phyloP scores from a whole-genome alignment of 441 rosid genomes.

The Brassica balearica region DNA sequence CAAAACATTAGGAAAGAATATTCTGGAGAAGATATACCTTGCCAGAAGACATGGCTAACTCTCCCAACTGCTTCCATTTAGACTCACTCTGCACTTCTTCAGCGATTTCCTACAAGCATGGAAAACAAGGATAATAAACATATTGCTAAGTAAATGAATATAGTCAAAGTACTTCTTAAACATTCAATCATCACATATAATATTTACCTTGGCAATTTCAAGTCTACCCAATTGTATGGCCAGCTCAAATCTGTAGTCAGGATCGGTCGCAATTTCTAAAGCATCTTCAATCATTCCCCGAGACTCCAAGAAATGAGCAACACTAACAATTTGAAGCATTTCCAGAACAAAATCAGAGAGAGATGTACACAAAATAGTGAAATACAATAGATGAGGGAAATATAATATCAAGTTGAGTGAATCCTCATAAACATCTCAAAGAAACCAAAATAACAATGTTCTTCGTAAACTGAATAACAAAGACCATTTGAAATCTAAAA shows the following conservation, averaged over 20 bases:
- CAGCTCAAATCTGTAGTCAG: conserved; percentile 95
- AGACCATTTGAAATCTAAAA: background rate
- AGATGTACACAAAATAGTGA: background rate
- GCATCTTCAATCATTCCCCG: conserved; percentile 98
- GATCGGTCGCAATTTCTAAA: conserved; percentile 92
- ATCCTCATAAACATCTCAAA: conserved; percentile 11
- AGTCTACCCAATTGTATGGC: conserved; percentile 96
- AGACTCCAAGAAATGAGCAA: conserved; percentile 97
- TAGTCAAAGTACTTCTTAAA: background rate
- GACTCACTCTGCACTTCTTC: conserved; percentile 83
- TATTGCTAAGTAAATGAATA: background rate
- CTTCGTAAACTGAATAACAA: background rate
- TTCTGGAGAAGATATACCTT: conserved; percentile 55
- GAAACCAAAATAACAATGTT: background rate
- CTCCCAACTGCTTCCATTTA: conserved; percentile 98
- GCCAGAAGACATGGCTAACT: conserved; percentile 95
- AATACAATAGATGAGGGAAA: background rate
- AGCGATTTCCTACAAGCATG: conserved; percentile 75
- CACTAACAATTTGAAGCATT: conserved; percentile 56
- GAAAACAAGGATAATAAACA: conserved; percentile 19
- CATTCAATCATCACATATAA: conserved; percentile 15
- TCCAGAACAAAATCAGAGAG: conserved; percentile 31
- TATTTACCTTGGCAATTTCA: conserved; percentile 82
- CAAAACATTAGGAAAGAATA: background rate
- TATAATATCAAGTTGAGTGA: background rate